Percentiles rank a stretch among this genome's conserved stretches.
phyloP scores from a whole-genome alignment of 805 yeast genomes.

The Candida glaebosa region DNA sequence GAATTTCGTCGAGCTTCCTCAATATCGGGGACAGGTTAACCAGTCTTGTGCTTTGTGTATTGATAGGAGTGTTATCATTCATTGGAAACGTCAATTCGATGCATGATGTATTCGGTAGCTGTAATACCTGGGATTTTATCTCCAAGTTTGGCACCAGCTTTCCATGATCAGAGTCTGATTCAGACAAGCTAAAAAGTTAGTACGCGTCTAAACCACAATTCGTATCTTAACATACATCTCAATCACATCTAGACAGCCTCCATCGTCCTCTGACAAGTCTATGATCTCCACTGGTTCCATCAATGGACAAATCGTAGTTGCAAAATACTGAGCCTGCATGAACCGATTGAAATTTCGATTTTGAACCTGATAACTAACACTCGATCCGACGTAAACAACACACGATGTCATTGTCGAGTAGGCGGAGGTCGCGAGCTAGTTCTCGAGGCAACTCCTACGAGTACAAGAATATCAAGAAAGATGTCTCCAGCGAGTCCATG shows the following conservation, averaged over 20 bases:
- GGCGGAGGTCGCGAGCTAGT: constrained; percentile 4
- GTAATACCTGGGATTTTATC: not conserved
- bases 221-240: constrained; percentile 17
- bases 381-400: no score
- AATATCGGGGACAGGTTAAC: not conserved
- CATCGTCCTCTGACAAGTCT: constrained; percentile 10
- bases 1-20: not conserved
- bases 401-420: constrained; percentile 2
- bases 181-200: constrained; percentile 3
- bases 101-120: not conserved
- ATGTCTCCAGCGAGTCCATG: constrained; percentile 22
- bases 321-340: not conserved
- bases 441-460: constrained; percentile 4
- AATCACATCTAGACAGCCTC: constrained; percentile 12
- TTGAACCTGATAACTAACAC: not conserved
- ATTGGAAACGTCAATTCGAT: not conserved
- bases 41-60: not conserved
- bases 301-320: not conserved
- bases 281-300: constrained; percentile 13
- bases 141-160: not conserved
- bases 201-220: not conserved
- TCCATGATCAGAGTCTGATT: not conserved
- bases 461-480: not conserved
- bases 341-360: no score
- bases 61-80: no score